A percentile compares a stretch with the other conserved stretches of the same genome.
These are phyloP conservation scores for Buddleja alternifolia DNA, from an alignment of 257 asterid genomes.

Conservation along the genomic window DNA sequence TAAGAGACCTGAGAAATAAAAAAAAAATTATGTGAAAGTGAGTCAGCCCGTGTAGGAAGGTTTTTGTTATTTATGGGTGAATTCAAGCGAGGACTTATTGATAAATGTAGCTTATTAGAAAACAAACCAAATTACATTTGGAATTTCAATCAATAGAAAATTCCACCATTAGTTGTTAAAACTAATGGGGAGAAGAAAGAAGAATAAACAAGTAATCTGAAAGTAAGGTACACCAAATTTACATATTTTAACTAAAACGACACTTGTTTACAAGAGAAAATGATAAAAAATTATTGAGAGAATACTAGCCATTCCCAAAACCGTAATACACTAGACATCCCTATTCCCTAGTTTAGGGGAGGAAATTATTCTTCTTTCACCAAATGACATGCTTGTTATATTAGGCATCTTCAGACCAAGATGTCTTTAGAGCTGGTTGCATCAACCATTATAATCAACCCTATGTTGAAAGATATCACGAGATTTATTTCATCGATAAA, in stretches of 20 bases:
- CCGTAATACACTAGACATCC: not conserved
- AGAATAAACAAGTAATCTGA: not conserved
- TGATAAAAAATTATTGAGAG: not conserved
- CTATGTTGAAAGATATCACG: not conserved
- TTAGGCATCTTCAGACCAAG: not conserved
- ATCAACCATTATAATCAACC: not conserved
- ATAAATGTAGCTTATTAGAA: not conserved
- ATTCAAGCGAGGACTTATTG: not conserved
- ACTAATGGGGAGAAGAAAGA: not conserved
- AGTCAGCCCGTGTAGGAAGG: conserved; percentile 4
- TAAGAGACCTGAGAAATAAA: conserved; percentile 26
- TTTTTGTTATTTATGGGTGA: not conserved
- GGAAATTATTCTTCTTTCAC: not conserved
- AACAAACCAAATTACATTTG: conserved; percentile 3
- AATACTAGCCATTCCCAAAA: not conserved
- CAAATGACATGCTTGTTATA: not conserved
- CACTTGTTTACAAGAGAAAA: not conserved
- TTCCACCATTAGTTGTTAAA: not conserved
- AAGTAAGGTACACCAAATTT: not conserved
- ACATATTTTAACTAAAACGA: not conserved
- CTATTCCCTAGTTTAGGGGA: not conserved
- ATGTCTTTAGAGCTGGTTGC: not conserved
- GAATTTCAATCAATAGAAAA: not conserved
- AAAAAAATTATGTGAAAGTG: not conserved
- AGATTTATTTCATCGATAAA: not conserved